Percentiles rank a stretch among this genome's conserved stretches.
These are phyloP conservation scores for Fusarium bulbicola DNA, from an alignment of 2,329 filamentous ascomycete species.

Conservation along the genomic window DNA sequence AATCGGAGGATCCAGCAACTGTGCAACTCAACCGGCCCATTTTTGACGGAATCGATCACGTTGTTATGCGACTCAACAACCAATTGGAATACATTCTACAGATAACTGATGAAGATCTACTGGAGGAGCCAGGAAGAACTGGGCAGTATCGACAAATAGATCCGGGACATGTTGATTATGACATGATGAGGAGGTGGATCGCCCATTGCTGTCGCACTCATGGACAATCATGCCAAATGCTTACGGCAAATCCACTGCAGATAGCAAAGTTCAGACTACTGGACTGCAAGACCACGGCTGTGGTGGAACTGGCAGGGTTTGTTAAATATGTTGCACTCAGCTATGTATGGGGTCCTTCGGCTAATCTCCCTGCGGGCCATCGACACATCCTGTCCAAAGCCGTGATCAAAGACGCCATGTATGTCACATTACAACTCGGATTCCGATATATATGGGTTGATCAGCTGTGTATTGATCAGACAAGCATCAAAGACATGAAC, in stretches of 20 bases:
- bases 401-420: background rate
- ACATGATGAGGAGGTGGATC: background rate
- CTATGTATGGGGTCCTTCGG: background rate
- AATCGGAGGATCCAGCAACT: too few species aligned
- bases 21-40: too few species aligned
- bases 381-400: accelerated
- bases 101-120: background rate
- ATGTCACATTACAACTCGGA: accelerated
- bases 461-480: background rate
- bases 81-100: background rate
- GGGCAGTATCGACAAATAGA: background rate
- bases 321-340: background rate
- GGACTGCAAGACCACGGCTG: background rate
- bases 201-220: background rate
- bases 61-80: background rate
- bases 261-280: background rate
- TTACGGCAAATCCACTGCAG: background rate
- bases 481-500: accelerated
- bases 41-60: background rate
- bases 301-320: accelerated
- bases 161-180: accelerated
- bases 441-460: background rate
- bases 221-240: accelerated
- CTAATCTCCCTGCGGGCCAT: background rate
- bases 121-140: background rate